These are phyloP conservation scores for Fennellomyces sp. DNA, from an alignment of 371 early-diverging fungal genomes.

Conservation along the genomic window DNA sequence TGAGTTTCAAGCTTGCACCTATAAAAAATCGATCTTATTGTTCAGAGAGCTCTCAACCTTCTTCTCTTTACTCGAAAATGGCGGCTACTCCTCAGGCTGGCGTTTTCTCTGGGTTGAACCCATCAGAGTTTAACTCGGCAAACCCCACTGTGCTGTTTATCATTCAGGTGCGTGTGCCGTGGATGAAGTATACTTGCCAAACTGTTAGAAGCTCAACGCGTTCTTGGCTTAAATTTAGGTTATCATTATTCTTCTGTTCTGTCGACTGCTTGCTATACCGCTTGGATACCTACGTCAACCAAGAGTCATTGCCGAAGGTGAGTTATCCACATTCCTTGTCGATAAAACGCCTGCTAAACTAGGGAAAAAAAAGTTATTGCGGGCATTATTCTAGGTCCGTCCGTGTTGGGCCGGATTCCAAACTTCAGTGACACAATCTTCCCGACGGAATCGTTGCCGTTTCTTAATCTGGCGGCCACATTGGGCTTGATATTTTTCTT, in stretches of 20 bases:
- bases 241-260: conserved; percentile 66
- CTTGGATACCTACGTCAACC: conserved; percentile 70
- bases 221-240: conserved; percentile 36
- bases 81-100: conserved; percentile 53
- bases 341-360: no score
- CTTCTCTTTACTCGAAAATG: conserved; percentile 7
- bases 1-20: background rate
- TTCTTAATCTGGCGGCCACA: conserved; percentile 79
- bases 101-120: conserved; percentile 69
- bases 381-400: conserved; percentile 80
- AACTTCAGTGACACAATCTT: conserved; percentile 67
- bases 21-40: background rate
- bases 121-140: conserved; percentile 48
- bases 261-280: conserved; percentile 63
- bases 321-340: no score
- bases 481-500: conserved; percentile 90
- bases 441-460: conserved; percentile 63
- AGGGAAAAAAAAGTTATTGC: conserved; percentile 55
- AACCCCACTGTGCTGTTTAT: conserved; percentile 71
- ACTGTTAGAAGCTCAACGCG: no score
- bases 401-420: conserved; percentile 76
- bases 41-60: background rate
- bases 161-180: conserved; percentile 55
- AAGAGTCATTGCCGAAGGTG: conserved; percentile 74
- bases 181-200: background rate